Percentiles rank a stretch among this genome's conserved stretches.
These are phyloP conservation scores for Colletotrichum simmondsii DNA, from an alignment of 2,329 filamentous ascomycete genomes.

Conservation along the genomic window DNA sequence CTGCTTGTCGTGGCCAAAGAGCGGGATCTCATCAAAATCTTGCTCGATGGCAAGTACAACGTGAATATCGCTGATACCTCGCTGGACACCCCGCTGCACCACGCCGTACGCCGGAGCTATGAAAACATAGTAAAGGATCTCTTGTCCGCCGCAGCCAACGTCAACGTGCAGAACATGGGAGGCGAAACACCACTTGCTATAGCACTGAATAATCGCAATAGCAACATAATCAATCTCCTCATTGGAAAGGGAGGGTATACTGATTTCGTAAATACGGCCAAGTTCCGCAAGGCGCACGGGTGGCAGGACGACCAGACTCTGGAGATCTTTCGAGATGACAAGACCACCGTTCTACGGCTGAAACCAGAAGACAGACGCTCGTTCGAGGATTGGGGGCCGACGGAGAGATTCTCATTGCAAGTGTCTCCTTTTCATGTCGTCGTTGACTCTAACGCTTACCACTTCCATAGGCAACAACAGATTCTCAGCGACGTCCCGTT, in stretches of 20 bases:
- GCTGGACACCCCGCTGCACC: background rate
- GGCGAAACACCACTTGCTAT: background rate
- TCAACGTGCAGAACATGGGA: background rate
- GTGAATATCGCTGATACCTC: background rate
- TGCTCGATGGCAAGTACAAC: background rate
- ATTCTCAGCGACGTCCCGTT: background rate
- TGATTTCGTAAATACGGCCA: background rate
- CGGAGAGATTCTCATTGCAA: background rate
- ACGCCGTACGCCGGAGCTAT: background rate
- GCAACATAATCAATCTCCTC: background rate
- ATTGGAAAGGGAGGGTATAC: background rate
- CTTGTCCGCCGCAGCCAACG: background rate
- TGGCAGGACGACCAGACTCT: background rate
- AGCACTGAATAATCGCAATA: background rate
- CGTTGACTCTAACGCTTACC: background rate
- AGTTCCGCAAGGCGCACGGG: background rate
- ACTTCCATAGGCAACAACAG: background rate
- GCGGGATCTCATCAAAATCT: background rate
- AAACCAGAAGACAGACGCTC: background rate
- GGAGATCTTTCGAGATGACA: background rate
- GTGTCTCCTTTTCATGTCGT: background rate
- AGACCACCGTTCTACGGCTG: background rate
- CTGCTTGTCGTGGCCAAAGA: background rate
- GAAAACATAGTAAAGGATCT: background rate
- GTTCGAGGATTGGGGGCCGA: background rate